Evolutionary conservation across 768 basidiomycete species (phyloP).

Genomic region (Trametes meyenii): DNA sequence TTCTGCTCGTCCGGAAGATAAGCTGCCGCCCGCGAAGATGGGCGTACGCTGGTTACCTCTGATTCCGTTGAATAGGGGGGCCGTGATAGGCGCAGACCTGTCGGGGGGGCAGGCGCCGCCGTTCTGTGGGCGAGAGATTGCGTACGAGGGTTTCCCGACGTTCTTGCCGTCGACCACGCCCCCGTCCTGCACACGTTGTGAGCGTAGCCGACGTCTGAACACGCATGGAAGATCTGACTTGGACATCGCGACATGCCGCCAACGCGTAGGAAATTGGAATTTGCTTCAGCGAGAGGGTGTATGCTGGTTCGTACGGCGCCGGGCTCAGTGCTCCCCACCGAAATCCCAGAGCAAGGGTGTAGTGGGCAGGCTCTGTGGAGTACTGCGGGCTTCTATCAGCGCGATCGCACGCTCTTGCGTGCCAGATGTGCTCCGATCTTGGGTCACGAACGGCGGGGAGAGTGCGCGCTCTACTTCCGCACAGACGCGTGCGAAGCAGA

Average conservation of each 20-base stretch:
- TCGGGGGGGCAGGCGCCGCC: background rate
- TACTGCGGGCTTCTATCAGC: conserved; percentile 3
- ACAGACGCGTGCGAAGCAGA: background rate
- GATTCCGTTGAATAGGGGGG: background rate
- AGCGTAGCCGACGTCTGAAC: background rate
- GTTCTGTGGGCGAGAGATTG: background rate
- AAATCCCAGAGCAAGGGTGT: background rate
- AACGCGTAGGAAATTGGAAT: background rate
- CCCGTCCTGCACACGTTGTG: background rate
- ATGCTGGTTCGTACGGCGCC: no score
- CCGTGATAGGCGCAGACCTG: conserved; percentile 7
- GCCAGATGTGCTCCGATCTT: background rate
- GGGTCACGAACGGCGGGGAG: background rate
- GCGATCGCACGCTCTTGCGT: background rate
- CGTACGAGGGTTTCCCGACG: background rate
- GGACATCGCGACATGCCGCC: background rate
- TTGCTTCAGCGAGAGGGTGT: no score
- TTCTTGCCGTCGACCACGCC: background rate
- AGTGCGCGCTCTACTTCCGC: background rate
- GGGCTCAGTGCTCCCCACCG: no score
- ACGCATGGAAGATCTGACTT: background rate
- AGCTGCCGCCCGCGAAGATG: background rate
- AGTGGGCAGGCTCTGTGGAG: background rate
- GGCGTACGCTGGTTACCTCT: background rate
- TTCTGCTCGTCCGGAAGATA: background rate